Evolutionary conservation across 306 rosid genomes (phyloP).

Genomic region (Glycine latifolia): DNA sequence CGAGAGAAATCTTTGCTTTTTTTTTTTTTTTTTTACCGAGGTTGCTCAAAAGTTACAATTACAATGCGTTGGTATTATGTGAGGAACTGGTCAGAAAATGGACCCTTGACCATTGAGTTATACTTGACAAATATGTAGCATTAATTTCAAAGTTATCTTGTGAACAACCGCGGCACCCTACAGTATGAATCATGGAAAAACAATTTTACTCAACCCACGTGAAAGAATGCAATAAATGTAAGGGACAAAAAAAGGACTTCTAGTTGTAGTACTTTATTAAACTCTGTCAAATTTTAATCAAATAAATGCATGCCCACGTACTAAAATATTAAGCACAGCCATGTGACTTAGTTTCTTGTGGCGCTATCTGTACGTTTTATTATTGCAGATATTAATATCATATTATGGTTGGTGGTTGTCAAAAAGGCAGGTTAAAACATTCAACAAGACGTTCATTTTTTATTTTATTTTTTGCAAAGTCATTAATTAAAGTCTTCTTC

Average conservation of each 20-base stretch:
- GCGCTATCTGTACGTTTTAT: not conserved
- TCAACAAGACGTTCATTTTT: not conserved
- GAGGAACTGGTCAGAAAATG: conserved; percentile 42
- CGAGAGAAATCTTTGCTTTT: not conserved
- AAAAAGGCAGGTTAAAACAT: conserved; percentile 31
- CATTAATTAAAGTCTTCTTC: not conserved
- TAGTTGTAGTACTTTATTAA: not conserved
- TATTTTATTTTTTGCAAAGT: not conserved
- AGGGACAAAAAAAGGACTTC: conserved; percentile 18
- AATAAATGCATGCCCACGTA: not conserved
- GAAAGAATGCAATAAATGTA: conserved; percentile 24
- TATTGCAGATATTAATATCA: not conserved
- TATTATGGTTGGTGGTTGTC: conserved; percentile 34
- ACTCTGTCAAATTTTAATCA: conserved; percentile 27
- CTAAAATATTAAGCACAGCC: conserved; percentile 28
- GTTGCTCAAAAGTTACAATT: conserved; percentile 14
- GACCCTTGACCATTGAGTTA: conserved; percentile 38
- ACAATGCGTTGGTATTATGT: not conserved
- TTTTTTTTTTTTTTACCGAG: not conserved
- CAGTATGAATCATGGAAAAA: conserved; percentile 5
- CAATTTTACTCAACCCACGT: conserved; percentile 36
- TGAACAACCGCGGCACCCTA: conserved; percentile 11
- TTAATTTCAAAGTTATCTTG: conserved; percentile 33
- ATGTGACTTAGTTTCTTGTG: conserved; percentile 27
- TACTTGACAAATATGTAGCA: not conserved